Base-by-base conservation (phyloP, 1,284 basidiomycete genomes). In the Kwoniella shivajii region DNA sequence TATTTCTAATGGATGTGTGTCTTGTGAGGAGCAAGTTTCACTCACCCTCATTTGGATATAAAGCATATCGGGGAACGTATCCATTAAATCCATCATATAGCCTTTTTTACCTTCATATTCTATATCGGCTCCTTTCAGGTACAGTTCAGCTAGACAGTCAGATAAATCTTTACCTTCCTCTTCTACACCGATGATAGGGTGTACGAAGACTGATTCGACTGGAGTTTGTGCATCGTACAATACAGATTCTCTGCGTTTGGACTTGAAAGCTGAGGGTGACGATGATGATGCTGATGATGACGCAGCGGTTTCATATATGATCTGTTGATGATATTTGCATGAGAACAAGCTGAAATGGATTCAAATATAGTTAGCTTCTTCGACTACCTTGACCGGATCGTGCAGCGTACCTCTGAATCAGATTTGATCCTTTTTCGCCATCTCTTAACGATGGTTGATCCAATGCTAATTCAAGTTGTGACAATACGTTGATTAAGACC, bases 401-500 rank as follows among this genome's bases (percentile, higher is more conserved):
- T 6, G 37, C 24, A 18, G 69, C 79, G 41, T 59, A 91, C 90
- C 86, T 81, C 78, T 92, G 91, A 47, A 95, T 87, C 10, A 94
- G 81, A 65, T 92, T 39, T 80, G 82, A 71, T 84, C 85, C 57
- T 84, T 78, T 52, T 37, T 61, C 50, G 18, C 57, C 59, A 29
- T 57, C 66, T 42, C 83, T 81, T 1, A 80, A 65, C 18, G 63
- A 63, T 24, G 75, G 80, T 58, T 85, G 76, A 13, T 88, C 87
- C 44, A 97, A 76, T 0, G 93, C 94, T 9, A 90, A 89, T 77
- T 99, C 94, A 57, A 99, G 90, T 77, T 99, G 96, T 78, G 96
- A 96, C 81, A 99, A 88, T 79, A 95, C 94, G 69, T 99, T 99
- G 78, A 99, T 94, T 85, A 99, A 90, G 76, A 95, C 97, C 78